Base-by-base conservation (phyloP, 768 basidiomycete species). In the Panaeolus cyanescens region DNA sequence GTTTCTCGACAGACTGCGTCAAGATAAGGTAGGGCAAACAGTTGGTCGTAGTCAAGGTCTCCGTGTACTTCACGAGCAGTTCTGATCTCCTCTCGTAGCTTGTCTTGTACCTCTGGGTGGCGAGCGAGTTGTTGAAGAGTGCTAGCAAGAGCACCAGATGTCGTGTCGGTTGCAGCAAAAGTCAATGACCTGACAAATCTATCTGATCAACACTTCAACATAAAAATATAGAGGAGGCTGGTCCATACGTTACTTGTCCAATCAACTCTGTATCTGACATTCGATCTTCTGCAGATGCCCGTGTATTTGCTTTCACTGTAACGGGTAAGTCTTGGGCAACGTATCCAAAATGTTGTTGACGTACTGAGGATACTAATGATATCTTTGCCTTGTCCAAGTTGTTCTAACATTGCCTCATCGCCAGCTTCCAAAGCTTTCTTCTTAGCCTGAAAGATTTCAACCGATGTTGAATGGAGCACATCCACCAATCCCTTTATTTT, bases 331-430 rank as follows among this genome's bases (percentile, higher is more conserved):
- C 17, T 8, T 20, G 15, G 25, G 25, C 20, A 50, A 12, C 30
- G 42, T 20, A 7, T 32, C 34, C 40, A 17, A 56, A 28, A 40
- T 19, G 9, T 3, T 6, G 1, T 37, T 17, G 8, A 60, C 81
- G 32, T 67, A 83, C 83, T 63, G 10, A 84, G 69, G 20, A 81
- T 70, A 61, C 77, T 84, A 61, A 83, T 74, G 31, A 84, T 74
- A 64, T 84, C 83, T 58, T 79, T 80, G 10, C 79, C 80, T 61
- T 71, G 68, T 15, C 73, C 77, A 36, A 79, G 71, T 56, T 79
- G 75, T 7, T 59, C 65, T 2, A 66, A 60, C 3, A 77, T 60
- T 1, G 68, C 74, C 8, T 75, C 72, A 32, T 79, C 77, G 1
- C 76, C 77, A 13, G 68, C 66, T 17, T 64, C 65, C 6, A 81